A percentile compares a stretch with the other conserved stretches of the same genome.
phyloP scores from a whole-genome alignment of 805 yeast species.

The Yarrowia alimentaria region DNA sequence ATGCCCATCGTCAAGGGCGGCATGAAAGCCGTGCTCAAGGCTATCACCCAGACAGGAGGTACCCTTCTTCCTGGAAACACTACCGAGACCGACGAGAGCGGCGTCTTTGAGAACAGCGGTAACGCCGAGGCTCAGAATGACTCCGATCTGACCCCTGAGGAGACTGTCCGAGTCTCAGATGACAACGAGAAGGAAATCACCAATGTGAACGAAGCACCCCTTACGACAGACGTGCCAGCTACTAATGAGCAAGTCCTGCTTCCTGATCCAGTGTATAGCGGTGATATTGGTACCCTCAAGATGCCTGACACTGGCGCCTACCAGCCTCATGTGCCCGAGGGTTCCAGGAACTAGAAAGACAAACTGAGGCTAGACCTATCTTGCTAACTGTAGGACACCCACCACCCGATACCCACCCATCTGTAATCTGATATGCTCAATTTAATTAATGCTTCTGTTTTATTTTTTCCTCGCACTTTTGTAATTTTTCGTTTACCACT shows the following conservation, averaged over 20 bases:
- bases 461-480: too few relatives aligned
- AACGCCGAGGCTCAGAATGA: background rate
- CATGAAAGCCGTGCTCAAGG: background rate
- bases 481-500: too few relatives aligned
- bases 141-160: constrained; percentile 9
- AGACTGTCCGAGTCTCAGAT: constrained; percentile 17
- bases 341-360: too few relatives aligned
- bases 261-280: background rate
- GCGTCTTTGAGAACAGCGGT: too few relatives aligned
- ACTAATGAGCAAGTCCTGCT: background rate
- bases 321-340: constrained; percentile 23
- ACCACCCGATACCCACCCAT: too few relatives aligned
- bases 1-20: constrained; percentile 12
- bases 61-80: too few relatives aligned
- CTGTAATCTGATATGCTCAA: too few relatives aligned
- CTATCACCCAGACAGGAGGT: constrained; percentile 2
- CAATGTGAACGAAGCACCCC: background rate
- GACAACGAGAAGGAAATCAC: constrained; percentile 4
- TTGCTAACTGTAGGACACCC: constrained; percentile 24
- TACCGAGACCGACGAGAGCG: too few relatives aligned
- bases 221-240: background rate
- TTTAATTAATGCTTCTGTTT: too few relatives aligned
- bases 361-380: too few relatives aligned
- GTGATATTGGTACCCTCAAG: constrained; percentile 16
- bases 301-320: constrained; percentile 20